Evolutionary conservation across 805 yeast genomes (phyloP).

Genomic region (Candida adriatica): DNA sequence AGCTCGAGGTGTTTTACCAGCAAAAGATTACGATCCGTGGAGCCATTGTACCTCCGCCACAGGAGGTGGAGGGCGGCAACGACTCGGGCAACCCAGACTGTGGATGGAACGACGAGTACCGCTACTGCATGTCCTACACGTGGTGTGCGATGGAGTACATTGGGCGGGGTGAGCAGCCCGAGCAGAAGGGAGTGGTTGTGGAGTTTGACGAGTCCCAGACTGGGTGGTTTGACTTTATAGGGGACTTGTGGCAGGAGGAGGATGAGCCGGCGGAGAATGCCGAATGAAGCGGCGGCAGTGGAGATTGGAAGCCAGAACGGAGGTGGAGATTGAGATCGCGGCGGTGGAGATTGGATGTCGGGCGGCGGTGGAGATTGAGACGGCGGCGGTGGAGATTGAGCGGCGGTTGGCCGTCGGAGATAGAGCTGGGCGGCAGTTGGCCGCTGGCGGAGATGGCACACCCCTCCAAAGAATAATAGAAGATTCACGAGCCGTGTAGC

Average conservation of each 20-base stretch:
- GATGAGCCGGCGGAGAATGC: too few species aligned
- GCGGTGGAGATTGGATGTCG: too few species aligned
- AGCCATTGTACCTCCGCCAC: conserved; percentile 37
- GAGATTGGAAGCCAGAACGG: too few species aligned
- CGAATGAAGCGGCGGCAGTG: too few species aligned
- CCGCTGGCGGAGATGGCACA: too few species aligned
- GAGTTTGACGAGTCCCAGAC: conserved; percentile 9
- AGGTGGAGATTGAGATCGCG: too few species aligned
- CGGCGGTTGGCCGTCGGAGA: too few species aligned
- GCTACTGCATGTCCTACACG: conserved; percentile 32
- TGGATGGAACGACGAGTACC: conserved; percentile 31
- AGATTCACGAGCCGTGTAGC: too few species aligned
- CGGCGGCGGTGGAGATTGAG: too few species aligned
- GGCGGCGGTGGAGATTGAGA: too few species aligned
- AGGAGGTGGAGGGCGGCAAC: conserved; percentile 20
- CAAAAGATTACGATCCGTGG: conserved; percentile 26
- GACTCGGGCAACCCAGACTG: conserved; percentile 27
- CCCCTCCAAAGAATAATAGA: too few species aligned
- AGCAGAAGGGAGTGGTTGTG: conserved; percentile 11
- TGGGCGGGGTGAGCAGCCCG: conserved; percentile 26
- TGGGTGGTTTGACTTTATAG: conserved; percentile 20
- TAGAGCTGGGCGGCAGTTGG: too few species aligned
- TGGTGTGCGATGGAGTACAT: conserved; percentile 41
- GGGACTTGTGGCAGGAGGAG: conserved; percentile 23
- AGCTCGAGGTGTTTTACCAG: conserved; percentile 26